Percentiles rank a stretch among this genome's conserved stretches.
phyloP scores from a whole-genome alignment of 345 rosid genomes.

The Salix udensis region DNA sequence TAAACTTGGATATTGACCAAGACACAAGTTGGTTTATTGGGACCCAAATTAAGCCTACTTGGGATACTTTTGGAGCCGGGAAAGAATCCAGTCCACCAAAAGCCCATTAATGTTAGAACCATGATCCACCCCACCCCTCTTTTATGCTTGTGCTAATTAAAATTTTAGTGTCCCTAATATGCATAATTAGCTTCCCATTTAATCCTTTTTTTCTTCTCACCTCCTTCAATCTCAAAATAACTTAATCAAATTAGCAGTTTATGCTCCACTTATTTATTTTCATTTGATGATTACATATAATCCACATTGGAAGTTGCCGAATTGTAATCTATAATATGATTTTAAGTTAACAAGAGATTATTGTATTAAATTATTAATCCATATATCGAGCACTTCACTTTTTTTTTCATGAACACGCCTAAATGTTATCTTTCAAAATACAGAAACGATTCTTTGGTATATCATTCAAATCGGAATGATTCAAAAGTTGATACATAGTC shows the following conservation, averaged over 20 bases:
- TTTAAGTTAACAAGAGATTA: too few relatives aligned
- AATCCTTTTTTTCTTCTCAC: background rate
- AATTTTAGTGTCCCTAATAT: background rate
- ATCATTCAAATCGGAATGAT: too few relatives aligned
- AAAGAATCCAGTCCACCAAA: background rate
- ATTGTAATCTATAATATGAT: too few relatives aligned
- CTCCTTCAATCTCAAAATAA: background rate
- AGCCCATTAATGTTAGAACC: background rate
- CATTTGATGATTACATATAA: too few relatives aligned
- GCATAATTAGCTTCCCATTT: background rate
- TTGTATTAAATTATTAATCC: too few relatives aligned
- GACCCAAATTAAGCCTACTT: background rate
- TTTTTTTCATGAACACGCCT: too few relatives aligned
- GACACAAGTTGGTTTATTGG: too few relatives aligned
- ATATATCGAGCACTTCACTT: too few relatives aligned
- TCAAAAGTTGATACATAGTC: too few relatives aligned
- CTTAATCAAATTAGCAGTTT: background rate
- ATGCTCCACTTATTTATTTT: background rate
- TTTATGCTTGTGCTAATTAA: background rate
- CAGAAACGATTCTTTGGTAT: too few relatives aligned
- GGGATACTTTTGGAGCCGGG: background rate
- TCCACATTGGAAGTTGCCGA: background rate
- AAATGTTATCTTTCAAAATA: too few relatives aligned
- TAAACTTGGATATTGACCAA: too few relatives aligned
- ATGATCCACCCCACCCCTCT: background rate